Conservation (phyloP, 495 filamentous ascomycete species). For the Annulohypoxylon stygium region DNA sequence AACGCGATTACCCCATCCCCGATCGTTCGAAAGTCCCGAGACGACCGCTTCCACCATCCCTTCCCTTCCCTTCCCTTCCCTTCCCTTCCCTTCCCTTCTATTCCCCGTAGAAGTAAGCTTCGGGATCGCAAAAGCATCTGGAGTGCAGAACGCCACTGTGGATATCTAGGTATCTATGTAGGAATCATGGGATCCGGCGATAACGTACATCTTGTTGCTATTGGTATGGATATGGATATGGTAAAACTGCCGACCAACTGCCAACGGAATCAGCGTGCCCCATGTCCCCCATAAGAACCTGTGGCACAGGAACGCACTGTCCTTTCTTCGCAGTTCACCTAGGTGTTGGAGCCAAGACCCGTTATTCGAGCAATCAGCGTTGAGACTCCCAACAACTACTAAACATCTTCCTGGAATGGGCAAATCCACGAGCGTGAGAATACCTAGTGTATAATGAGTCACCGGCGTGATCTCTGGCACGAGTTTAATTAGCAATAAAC, state of each 20-base stretch:
- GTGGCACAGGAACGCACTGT: conserved; percentile 26
- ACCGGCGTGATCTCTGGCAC: conserved; percentile 12
- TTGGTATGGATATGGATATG: not conserved
- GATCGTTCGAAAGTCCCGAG: conserved; percentile 1
- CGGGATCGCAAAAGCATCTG: not conserved
- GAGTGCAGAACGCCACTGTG: conserved; percentile 12
- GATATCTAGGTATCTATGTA: not conserved
- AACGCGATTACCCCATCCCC: conserved; percentile 16
- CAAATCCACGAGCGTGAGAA: not conserved
- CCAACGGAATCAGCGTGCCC: not conserved
- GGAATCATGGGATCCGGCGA: not conserved
- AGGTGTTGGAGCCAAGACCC: conserved; percentile 4
- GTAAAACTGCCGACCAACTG: conserved; percentile 23
- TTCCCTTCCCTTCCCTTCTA: not conserved
- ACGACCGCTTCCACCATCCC: not conserved
- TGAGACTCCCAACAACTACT: not conserved
- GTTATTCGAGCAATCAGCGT: not conserved
- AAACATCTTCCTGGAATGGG: not conserved
- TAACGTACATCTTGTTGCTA: not conserved
- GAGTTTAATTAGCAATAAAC: conserved; percentile 14
- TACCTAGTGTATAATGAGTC: too few species aligned
- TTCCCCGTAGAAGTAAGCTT: not conserved
- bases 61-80: not conserved
- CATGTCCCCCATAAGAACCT: not conserved
- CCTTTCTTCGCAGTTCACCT: not conserved